Conservation (phyloP, 345 rosid genomes). For the Brassica napus region Da-Ae NC_063442.1:6873501-6874000, state of each 20-base stretch:
- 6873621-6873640: not conserved
- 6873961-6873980: slow-evolving; percentile 87
- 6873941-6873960: slow-evolving; percentile 98
- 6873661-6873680: not conserved
- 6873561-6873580: slow-evolving; percentile 75
- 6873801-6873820: slow-evolving; percentile 10
- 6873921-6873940: slow-evolving; percentile 99
- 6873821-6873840: not conserved
- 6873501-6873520: not conserved
- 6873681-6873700: slow-evolving; percentile 48
- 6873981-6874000: slow-evolving; percentile 97
- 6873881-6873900: slow-evolving; percentile 56
- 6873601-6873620: slow-evolving; percentile 81
- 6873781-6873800: slow-evolving; percentile 54
- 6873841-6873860: slow-evolving; percentile 58
- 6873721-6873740: slow-evolving; percentile 66
- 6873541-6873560: slow-evolving; percentile 95
- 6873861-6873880: slow-evolving; percentile 54
- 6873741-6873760: slow-evolving; percentile 79
- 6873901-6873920: slow-evolving; percentile 95
- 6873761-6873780: slow-evolving; percentile 57
- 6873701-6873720: slow-evolving; percentile 75
- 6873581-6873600: slow-evolving; percentile 59
- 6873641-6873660: not conserved
- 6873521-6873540: slow-evolving; percentile 80